A percentile compares a stretch with the other conserved stretches of the same genome.
Conservation (phyloP, 2,329 filamentous ascomycete genomes). For the Epichloe scottii region DNA sequence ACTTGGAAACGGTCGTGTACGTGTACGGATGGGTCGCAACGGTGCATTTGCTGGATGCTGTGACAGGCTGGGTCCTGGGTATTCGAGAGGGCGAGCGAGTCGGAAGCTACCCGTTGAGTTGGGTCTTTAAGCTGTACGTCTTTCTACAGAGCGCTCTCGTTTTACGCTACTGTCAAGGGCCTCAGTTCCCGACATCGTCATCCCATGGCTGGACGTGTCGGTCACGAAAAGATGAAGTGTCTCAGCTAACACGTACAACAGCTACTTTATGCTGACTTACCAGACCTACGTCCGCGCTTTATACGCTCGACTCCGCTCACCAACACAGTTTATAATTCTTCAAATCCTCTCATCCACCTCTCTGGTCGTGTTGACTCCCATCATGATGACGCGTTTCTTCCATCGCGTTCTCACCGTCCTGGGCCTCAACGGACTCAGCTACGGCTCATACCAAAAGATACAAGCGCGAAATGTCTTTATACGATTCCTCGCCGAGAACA, state of each 20-base stretch:
- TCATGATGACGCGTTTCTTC: conserved; percentile 48
- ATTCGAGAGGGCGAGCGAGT: conserved; percentile 54
- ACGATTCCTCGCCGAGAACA: conserved; percentile 53
- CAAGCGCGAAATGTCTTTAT: conserved; percentile 56
- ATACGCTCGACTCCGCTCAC: conserved; percentile 54
- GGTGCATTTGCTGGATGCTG: conserved; percentile 49
- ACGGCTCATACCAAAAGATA: conserved; percentile 52
- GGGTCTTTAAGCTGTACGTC: conserved; percentile 56
- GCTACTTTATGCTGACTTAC: conserved; percentile 57
- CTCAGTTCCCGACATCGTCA: not conserved
- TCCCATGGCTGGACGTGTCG: not conserved
- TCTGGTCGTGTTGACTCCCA: conserved; percentile 49
- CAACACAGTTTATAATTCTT: conserved; percentile 51
- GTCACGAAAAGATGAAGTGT: not conserved
- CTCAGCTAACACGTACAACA: conserved; percentile 13
- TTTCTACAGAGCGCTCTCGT: not conserved
- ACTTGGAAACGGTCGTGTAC: conserved; percentile 53
- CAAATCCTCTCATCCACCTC: conserved; percentile 51
- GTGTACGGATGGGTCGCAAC: conserved; percentile 60
- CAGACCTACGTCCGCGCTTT: conserved; percentile 59
- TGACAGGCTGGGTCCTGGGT: conserved; percentile 55
- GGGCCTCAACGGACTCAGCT: conserved; percentile 45
- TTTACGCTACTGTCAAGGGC: not conserved
- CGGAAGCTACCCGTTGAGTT: conserved; percentile 57
- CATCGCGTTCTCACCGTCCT: conserved; percentile 43